These are phyloP conservation scores for Calonectria honghensis DNA, from an alignment of 2,329 filamentous ascomycete species.

Conservation along the genomic window DNA sequence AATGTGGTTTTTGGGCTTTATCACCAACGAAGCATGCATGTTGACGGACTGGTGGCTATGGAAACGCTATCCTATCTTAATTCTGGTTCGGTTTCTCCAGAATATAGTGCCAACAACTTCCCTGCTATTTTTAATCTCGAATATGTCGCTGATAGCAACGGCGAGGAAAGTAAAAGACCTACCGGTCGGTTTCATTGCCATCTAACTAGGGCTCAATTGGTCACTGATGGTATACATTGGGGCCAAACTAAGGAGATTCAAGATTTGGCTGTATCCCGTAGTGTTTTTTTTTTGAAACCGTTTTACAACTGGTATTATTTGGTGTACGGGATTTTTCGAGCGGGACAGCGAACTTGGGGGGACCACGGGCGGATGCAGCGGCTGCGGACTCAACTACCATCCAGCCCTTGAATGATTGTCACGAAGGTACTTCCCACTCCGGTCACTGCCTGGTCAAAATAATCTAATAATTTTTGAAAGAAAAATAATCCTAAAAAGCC, in stretches of 20 bases:
- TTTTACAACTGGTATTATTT: slow-evolving; percentile 99
- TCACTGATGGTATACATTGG: slow-evolving; percentile 97
- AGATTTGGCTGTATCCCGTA: slow-evolving; percentile 94
- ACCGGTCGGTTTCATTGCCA: slow-evolving; percentile 93
- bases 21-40: slow-evolving; percentile 99
- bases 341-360: slow-evolving; percentile 97
- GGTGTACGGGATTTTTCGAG: slow-evolving; percentile 97
- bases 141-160: slow-evolving; percentile 89
- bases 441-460: no score
- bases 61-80: slow-evolving; percentile 91
- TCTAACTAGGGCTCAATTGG: slow-evolving; percentile 96
- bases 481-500: no score
- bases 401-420: no score
- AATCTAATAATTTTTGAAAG: no score
- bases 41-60: slow-evolving; percentile 94
- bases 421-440: no score
- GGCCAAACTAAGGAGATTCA: slow-evolving; percentile 88
- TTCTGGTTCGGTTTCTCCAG: slow-evolving; percentile 92
- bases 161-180: slow-evolving; percentile 85
- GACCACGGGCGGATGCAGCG: slow-evolving; percentile 91
- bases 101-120: slow-evolving; percentile 97
- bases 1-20: slow-evolving; percentile 97
- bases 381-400: slow-evolving; percentile 78
- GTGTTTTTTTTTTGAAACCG: slow-evolving; percentile 94
- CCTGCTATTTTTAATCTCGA: slow-evolving; percentile 94